Base-by-base conservation (phyloP, 305 asterid species). In the Rubia balearica region DNA sequence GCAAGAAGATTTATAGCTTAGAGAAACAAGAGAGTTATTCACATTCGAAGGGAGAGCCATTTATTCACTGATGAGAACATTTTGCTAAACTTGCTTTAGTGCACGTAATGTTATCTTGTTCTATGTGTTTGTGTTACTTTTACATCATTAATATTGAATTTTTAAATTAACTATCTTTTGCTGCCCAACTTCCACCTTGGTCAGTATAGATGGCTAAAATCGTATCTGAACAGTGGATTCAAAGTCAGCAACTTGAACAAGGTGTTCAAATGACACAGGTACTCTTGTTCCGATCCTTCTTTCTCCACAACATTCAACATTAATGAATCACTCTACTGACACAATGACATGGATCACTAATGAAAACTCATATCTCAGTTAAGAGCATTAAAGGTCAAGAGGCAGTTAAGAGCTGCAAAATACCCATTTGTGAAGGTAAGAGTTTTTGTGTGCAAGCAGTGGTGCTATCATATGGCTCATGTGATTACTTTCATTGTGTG, bases 261-360 rank as follows among this genome's bases (percentile, higher is more conserved):
- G 97, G 97, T 76, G 88, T 87, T 79, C 87, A 88, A 87, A 83
- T 86, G 82, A 88, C 90, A 45, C 83, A 88, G 92, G 98, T 92
- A 71, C 71, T 40, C 33, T 9, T 53, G 33, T 12, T 74, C 27
- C 16, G n/a, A 33, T 43, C 49, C 63, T 55, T 17, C 11, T 22
- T 57, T 62, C 75, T 53, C 63, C 36, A 61, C 22, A 42, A 38
- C 46, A 27, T 27, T 27, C 30, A 27, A 27, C 30, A 57, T 64
- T 24, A 46, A 51, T 30, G 43, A 46, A 65, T 45, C 43, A 14
- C 45, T 60, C 38, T 24, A 17, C 11, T 66, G 69, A 77, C 30
- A 27, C 30, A 2, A 2, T 27, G 30, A 27, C 63, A 16, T 56
- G 49, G 46, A 51, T 12, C 67, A 45, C 65, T 36, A 12, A 40